phyloP scores from a whole-genome alignment of 805 yeast genomes.

The Grigorovia yakushimaensis region DNA sequence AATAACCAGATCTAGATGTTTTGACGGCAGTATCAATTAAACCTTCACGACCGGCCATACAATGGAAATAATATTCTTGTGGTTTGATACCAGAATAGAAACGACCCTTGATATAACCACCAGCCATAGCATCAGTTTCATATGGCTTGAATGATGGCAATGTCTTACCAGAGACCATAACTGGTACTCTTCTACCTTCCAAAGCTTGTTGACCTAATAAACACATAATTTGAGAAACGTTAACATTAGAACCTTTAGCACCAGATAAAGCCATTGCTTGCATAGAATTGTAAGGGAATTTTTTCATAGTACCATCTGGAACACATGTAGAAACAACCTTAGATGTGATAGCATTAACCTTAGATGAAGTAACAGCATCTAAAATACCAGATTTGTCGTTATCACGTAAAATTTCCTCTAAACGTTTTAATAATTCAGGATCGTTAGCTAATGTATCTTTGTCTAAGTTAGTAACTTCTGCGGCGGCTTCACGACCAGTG shows the following conservation, averaged over 20 bases:
- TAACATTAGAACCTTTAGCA: slow-evolving; percentile 97
- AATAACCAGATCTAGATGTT: slow-evolving; percentile 95
- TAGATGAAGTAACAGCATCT: slow-evolving; percentile 91
- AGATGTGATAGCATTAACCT: slow-evolving; percentile 87
- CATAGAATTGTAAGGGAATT: slow-evolving; percentile 93
- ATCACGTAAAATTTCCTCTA: slow-evolving; percentile 92
- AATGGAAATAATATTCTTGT: slow-evolving; percentile 98
- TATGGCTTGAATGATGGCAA: slow-evolving; percentile 93
- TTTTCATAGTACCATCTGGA: slow-evolving; percentile 92
- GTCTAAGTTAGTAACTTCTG: slow-evolving; percentile 83
- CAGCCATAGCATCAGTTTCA: slow-evolving; percentile 96
- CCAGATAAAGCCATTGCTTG: slow-evolving; percentile 99
- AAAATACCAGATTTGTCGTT: slow-evolving; percentile 84
- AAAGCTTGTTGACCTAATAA: slow-evolving; percentile 96
- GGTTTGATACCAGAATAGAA: slow-evolving; percentile 97
- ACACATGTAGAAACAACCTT: slow-evolving; percentile 89
- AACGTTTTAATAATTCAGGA: slow-evolving; percentile 71
- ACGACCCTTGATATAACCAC: slow-evolving; percentile 95
- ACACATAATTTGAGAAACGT: slow-evolving; percentile 99
- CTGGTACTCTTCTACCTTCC: slow-evolving; percentile 99
- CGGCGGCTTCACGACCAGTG: slow-evolving; percentile 85
- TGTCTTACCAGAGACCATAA: slow-evolving; percentile 97
- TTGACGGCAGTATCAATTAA: slow-evolving; percentile 98
- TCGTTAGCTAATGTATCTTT: slow-evolving; percentile 41
- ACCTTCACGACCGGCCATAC: slow-evolving; percentile 99